Base-by-base conservation (phyloP, 148 eudicot genomes). In the Persicaria maculosa region DNA sequence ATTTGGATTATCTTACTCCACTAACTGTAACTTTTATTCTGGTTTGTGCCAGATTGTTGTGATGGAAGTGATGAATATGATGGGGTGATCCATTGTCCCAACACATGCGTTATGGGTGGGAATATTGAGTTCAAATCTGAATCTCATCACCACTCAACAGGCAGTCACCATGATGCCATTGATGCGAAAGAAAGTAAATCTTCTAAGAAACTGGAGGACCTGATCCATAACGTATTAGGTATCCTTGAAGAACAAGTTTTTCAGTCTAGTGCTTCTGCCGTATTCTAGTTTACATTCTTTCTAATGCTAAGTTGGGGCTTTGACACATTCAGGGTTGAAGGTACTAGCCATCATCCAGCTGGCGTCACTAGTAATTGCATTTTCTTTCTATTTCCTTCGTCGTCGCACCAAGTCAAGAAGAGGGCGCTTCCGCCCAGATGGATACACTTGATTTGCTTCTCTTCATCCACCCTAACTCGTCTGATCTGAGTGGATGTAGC, bases 41-140 rank as follows among this genome's bases (percentile, higher is more conserved):
- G 14, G 14, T 40, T 6, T 65, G 70, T 6, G 40, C 44, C 68
- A 94, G 98, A 94, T 84, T 94, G 98, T 67, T 94, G 98, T 81
- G 98, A 94, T 86, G 98, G 98, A 75, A 91, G 97, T 79, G 98
- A 94, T 81, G 98, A 94, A 82, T 85, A 86, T 76, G 95, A 87
- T 79, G 90, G 97, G 14, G 47, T 74, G 58, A 57, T 81, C 59
- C 44, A 79, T 72, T 94, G 98, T 83, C 90, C 88, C 20, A 94
- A 91, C 80, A 88, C 87, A 8, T 94, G 98, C 72, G 79, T 94
- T 77, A 89, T 89, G 95, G 98, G 98, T 58, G 93, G 90, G 50
- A 80, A 86, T 88, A 62, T 90, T 44, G 88, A 77, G 44, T 86
- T 84, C 84, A 80, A 79, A 73, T 72, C 82, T 25, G 79, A 76